Evolutionary conservation across 257 asterid genomes (phyloP), one percentile per base, ranked within the genome.

Genomic region (Solanum megistacrolobum): DNA sequence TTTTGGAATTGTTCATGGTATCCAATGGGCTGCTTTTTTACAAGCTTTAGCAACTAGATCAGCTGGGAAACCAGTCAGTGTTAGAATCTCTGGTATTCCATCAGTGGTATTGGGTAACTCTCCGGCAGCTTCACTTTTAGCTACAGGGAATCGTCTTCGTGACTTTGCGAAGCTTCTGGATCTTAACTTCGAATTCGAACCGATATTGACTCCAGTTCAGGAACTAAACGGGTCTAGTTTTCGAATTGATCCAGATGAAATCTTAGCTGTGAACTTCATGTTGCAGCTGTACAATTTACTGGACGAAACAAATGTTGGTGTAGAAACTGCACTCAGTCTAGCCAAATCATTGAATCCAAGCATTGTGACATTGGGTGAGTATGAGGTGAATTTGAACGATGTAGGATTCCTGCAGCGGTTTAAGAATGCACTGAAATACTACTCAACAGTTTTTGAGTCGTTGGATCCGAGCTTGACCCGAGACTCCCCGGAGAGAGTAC

Each of bases 11-110:
- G 96, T 94, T 32, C 99, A 96, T 73, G 99, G 99, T 10, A 92
- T 97, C 86, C 99, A 97, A 75, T 97, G 99, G 99, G 99, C 99
- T 3, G 99, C 99, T 9, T 94, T 97, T 13, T 91, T 97, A 88
- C 99, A 97, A 81, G 99, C 98, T n/a, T 72, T 97, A 27, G 99
- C 99, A 1, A 95, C 98, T 86, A 94, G 99, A 52, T 94, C 98
- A 32, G 74, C 94, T 29, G 99, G 99, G 9, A 97, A 96, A 89
- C 99, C 99, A 32, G 92, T 90, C 1, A 39, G 89, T 69, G 81
- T 97, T 71, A 94, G 99, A 43, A 93, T 97, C 23, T 94, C 99
- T 3, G 99, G 99, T 35, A 94, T 97, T 68, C 99, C 99, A 13
- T 98, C 99, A 4, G 95, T 94, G 23, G 91, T 90, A 1, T 89